Evolutionary conservation across 176 grass and related monocot species (phyloP).

Genomic region (Raddia guianensis): DNA sequence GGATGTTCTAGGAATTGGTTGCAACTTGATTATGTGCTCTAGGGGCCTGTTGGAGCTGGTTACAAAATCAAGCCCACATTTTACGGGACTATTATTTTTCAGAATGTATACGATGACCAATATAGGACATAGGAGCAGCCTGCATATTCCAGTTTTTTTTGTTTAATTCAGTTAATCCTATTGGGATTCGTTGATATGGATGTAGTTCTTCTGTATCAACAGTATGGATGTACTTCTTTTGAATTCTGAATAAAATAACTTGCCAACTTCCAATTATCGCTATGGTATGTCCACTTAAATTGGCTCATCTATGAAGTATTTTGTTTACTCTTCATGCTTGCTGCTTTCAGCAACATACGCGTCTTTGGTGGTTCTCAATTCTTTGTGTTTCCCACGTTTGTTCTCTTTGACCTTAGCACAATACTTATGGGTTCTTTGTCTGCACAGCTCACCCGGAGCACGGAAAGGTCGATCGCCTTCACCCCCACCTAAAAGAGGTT

Average conservation of each 20-base stretch:
- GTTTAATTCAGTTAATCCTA: background rate
- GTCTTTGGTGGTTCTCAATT: conserved; percentile 4
- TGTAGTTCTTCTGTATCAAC: background rate
- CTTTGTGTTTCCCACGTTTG: background rate
- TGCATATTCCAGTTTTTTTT: conserved; percentile 3
- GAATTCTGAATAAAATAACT: background rate
- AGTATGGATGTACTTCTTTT: background rate
- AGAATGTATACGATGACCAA: background rate
- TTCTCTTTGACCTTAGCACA: conserved; percentile 5
- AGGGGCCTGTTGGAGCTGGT: too few relatives aligned
- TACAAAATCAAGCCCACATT: background rate
- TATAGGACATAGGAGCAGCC: background rate
- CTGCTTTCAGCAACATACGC: background rate
- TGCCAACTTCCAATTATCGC: background rate
- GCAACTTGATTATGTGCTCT: background rate
- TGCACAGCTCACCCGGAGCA: conserved; percentile 63
- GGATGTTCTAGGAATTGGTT: background rate
- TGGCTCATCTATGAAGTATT: background rate
- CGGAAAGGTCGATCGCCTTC: conserved; percentile 66
- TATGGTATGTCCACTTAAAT: background rate
- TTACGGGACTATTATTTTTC: background rate
- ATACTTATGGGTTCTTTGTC: conserved; percentile 27
- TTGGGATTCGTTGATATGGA: background rate
- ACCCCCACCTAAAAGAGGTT: conserved; percentile 69
- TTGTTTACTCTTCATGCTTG: background rate